These are phyloP conservation scores for Beauveria rudraprayagi DNA, from an alignment of 2,329 filamentous ascomycete species.

Conservation along the genomic window DNA sequence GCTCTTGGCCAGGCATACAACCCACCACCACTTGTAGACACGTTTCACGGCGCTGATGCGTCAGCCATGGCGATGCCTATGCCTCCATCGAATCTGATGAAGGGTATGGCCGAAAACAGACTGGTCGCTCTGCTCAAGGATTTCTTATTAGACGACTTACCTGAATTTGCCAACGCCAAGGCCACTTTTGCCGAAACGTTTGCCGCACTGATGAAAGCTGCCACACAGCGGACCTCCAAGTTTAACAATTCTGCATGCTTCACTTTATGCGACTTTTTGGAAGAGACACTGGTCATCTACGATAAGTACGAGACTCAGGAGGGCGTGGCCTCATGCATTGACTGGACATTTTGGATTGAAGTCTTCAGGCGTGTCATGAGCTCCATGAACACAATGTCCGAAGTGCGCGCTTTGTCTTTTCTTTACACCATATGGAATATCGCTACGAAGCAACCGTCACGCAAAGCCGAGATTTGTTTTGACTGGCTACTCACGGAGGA, in stretches of 20 bases:
- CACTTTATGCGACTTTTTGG: constrained; percentile 82
- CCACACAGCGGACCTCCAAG: constrained; percentile 66
- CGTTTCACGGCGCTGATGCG: constrained; percentile 52
- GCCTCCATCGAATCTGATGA: constrained; percentile 59
- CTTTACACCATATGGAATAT: constrained; percentile 74
- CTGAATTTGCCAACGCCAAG: constrained; percentile 37
- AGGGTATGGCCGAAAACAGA: constrained; percentile 82
- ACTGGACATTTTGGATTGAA: constrained; percentile 80
- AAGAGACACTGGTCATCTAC: constrained; percentile 66
- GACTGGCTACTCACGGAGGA: constrained; percentile 68
- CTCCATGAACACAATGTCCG: constrained; percentile 83
- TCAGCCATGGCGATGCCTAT: constrained; percentile 55
- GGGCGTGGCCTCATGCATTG: constrained; percentile 41
- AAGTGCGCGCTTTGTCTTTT: constrained; percentile 76
- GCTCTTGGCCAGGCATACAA: constrained; percentile 36
- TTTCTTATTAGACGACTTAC: constrained; percentile 50
- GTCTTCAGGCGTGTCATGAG: constrained; percentile 72
- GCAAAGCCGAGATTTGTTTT: constrained; percentile 63
- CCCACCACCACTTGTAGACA: constrained; percentile 34
- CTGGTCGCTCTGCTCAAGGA: constrained; percentile 76
- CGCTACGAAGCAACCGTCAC: constrained; percentile 53
- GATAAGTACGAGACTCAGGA: constrained; percentile 37
- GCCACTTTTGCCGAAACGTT: constrained; percentile 72
- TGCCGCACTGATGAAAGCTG: constrained; percentile 62
- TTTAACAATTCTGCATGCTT: constrained; percentile 81